A percentile compares a stretch with the other conserved stretches of the same genome.
phyloP scores from a whole-genome alignment of 805 yeast species.

The Candida montana region DNA sequence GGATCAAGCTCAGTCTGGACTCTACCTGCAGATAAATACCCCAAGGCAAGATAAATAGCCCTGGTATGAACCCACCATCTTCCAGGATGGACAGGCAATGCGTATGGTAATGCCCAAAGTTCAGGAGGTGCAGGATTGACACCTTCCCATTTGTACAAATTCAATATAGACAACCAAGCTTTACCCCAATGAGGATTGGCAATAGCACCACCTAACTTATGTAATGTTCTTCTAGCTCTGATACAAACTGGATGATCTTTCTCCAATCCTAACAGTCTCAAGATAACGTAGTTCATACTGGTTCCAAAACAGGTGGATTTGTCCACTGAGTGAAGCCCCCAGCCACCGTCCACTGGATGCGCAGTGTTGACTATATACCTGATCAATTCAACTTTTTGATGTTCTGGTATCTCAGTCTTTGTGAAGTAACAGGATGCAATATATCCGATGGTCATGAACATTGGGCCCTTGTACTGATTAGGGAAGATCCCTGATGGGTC shows the following conservation, averaged over 20 bases:
- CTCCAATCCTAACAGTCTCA: constrained; percentile 74
- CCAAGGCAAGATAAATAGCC: constrained; percentile 82
- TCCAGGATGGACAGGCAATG: constrained; percentile 84
- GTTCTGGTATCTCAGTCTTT: constrained; percentile 61
- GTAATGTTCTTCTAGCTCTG: constrained; percentile 69
- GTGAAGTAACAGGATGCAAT: constrained; percentile 71
- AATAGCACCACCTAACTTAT: constrained; percentile 79
- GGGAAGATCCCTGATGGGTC: constrained; percentile 85
- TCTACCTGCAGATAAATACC: constrained; percentile 63
- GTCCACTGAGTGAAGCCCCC: constrained; percentile 94
- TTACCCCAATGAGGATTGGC: constrained; percentile 98
- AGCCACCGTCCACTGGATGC: constrained; percentile 99
- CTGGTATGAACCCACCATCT: constrained; percentile 99
- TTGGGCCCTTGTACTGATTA: constrained; percentile 92
- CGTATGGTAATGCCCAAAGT: constrained; percentile 80
- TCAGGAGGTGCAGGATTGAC: constrained; percentile 99
- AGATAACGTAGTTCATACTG: constrained; percentile 72
- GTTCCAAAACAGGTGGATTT: constrained; percentile 97
- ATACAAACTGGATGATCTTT: constrained; percentile 70
- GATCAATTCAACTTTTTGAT: constrained; percentile 61
- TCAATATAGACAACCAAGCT: constrained; percentile 77
- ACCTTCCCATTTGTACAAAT: constrained; percentile 90
- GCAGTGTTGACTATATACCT: constrained; percentile 87
- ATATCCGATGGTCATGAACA: constrained; percentile 93
- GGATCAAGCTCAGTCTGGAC: constrained; percentile 57